Evolutionary conservation across 2,329 filamentous ascomycete species (phyloP).

Genomic region (Hypoxylon sp.): DNA sequence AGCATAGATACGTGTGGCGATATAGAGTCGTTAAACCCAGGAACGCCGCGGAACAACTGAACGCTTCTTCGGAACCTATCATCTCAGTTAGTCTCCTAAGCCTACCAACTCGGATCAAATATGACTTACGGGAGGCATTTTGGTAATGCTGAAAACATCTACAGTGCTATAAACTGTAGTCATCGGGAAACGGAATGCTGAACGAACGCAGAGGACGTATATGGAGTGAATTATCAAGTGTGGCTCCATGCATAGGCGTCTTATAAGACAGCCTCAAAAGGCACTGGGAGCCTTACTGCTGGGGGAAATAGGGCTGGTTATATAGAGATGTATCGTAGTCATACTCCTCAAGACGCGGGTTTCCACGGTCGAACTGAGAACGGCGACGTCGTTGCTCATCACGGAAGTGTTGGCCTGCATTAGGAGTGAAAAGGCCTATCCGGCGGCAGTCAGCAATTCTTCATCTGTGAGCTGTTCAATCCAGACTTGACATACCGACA

Average conservation of each 20-base stretch:
- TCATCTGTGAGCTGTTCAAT: not conserved
- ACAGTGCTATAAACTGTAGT: not conserved
- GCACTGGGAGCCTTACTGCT: conserved; percentile 35
- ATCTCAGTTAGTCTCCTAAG: conserved; percentile 4
- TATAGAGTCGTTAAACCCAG: conserved; percentile 3
- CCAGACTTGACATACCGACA: conserved; percentile 70
- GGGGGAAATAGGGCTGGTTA: conserved; percentile 51
- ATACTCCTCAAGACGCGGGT: conserved; percentile 73
- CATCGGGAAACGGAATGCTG: not conserved
- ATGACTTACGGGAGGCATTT: not conserved
- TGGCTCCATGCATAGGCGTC: not conserved
- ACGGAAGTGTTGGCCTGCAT: conserved; percentile 77
- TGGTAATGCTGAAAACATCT: not conserved
- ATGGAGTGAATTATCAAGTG: not conserved
- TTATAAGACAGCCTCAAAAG: conserved; percentile 6
- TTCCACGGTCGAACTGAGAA: conserved; percentile 86
- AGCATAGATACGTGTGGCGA: not conserved
- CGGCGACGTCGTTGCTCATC: conserved; percentile 81
- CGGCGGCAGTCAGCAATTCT: conserved; percentile 25
- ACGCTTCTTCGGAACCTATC: conserved; percentile 14
- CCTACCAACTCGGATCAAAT: not conserved
- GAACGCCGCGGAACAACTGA: conserved; percentile 12
- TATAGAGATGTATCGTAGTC: conserved; percentile 62
- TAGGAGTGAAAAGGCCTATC: conserved; percentile 81
- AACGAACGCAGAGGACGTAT: not conserved